phyloP scores from a whole-genome alignment of 75 land plant genomes.

The Adiantum capillusveneris region DNA sequence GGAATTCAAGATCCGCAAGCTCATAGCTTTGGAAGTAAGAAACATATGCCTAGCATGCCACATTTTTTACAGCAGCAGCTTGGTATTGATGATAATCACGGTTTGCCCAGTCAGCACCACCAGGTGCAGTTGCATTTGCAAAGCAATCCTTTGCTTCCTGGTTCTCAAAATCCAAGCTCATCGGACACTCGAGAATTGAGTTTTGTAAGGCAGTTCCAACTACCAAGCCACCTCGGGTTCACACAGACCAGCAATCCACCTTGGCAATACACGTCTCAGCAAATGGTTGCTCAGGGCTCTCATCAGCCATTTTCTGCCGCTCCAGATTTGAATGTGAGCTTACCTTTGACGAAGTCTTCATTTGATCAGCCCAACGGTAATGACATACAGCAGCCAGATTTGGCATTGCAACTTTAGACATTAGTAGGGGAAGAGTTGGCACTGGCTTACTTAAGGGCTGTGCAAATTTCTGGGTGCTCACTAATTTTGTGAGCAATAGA shows the following conservation, averaged over 20 bases:
- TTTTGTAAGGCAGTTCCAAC: not conserved
- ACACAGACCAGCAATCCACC: not conserved
- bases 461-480: no score
- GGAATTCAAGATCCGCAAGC: not conserved
- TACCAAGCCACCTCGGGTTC: not conserved
- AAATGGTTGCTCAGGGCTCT: not conserved
- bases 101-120: no score
- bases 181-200: not conserved
- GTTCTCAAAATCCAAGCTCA: not conserved
- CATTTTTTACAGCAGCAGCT: not conserved
- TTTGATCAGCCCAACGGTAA: not conserved
- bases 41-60: not conserved
- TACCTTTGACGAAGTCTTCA: not conserved
- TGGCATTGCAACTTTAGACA: conserved; percentile 3
- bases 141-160: not conserved
- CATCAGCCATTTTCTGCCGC: not conserved
- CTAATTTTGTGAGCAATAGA: no score
- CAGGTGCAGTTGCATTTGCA: not conserved
- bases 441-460: no score
- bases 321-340: conserved; percentile 1
- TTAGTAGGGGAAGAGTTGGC: no score
- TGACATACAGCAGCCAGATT: conserved; percentile 1
- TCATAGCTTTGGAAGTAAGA: not conserved
- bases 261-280: not conserved
- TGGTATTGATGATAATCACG: no score